phyloP scores from a whole-genome alignment of 345 rosid species.

The Eucalyptus cloeziana region DNA sequence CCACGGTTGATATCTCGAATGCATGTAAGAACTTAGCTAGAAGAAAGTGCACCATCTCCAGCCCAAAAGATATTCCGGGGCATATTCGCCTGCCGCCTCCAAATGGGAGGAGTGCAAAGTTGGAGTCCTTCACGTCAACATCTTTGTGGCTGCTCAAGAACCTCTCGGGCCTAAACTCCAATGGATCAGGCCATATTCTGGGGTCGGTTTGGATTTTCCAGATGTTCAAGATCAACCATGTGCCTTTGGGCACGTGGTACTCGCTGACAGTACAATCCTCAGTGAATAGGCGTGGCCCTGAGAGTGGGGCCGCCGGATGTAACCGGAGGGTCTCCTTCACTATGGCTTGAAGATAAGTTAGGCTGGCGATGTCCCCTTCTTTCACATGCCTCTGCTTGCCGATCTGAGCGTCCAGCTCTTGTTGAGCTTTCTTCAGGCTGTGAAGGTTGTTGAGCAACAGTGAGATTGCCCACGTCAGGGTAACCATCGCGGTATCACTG shows the following conservation, averaged over 20 bases:
- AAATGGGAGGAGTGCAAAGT: conserved; percentile 26
- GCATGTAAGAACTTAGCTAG: conserved; percentile 21
- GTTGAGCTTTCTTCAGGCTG: not conserved
- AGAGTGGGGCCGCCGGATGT: conserved; percentile 15
- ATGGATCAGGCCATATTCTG: conserved; percentile 12
- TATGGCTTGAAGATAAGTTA: conserved; percentile 20
- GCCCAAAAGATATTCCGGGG: conserved; percentile 9
- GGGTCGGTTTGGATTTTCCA: conserved; percentile 23
- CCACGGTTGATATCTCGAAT: conserved; percentile 1
- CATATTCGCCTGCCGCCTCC: conserved; percentile 30
- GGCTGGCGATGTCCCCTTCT: conserved; percentile 8
- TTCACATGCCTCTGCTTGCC: not conserved
- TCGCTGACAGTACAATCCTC: conserved; percentile 11
- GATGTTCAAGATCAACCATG: conserved; percentile 10
- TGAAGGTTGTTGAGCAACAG: not conserved
- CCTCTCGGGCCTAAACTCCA: conserved; percentile 24
- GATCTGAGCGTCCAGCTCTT: not conserved
- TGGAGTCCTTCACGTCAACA: conserved; percentile 14
- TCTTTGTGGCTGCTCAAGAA: conserved; percentile 12
- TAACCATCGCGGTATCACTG: not conserved
- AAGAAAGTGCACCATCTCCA: conserved; percentile 6
- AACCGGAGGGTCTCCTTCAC: conserved; percentile 25
- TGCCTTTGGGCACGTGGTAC: conserved; percentile 12
- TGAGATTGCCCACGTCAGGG: conserved; percentile 2
- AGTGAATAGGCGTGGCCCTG: conserved; percentile 5